These are phyloP conservation scores for Marsdenia floribunda DNA, from an alignment of 257 asterid species.

Conservation along the genomic window DNA sequence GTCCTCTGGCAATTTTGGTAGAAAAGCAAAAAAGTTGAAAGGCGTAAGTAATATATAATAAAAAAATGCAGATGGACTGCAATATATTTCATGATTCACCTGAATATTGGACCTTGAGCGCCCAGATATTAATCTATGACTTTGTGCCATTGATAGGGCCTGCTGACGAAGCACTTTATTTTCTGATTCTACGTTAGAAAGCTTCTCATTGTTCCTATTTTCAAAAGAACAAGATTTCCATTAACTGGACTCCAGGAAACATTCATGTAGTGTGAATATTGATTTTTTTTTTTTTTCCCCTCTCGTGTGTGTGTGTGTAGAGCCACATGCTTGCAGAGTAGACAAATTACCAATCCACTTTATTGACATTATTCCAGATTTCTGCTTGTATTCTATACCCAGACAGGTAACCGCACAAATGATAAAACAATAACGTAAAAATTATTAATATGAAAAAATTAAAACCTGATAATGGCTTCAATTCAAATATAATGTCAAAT, in stretches of 20 bases:
- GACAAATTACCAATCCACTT: neutral
- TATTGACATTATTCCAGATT: neutral
- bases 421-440: neutral
- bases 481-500: neutral
- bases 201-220: conserved; percentile 86
- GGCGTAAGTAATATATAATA: conserved; percentile 27
- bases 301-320: conserved; percentile 5
- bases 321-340: neutral
- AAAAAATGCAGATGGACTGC: conserved; percentile 13
- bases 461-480: neutral
- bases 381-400: neutral
- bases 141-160: conserved; percentile 95
- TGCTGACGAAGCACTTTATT: conserved; percentile 97
- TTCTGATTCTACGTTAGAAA: conserved; percentile 85
- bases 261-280: neutral
- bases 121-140: conserved; percentile 58
- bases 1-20: conserved; percentile 47
- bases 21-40: conserved; percentile 19
- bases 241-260: conserved; percentile 18
- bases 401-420: neutral
- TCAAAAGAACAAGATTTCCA: conserved; percentile 27
- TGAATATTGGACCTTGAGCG: conserved; percentile 83
- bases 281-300: neutral
- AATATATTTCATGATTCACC: conserved; percentile 38
- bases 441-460: neutral